Conservation (phyloP, 768 basidiomycete species). For the Boletus vermiculosoides region DNA sequence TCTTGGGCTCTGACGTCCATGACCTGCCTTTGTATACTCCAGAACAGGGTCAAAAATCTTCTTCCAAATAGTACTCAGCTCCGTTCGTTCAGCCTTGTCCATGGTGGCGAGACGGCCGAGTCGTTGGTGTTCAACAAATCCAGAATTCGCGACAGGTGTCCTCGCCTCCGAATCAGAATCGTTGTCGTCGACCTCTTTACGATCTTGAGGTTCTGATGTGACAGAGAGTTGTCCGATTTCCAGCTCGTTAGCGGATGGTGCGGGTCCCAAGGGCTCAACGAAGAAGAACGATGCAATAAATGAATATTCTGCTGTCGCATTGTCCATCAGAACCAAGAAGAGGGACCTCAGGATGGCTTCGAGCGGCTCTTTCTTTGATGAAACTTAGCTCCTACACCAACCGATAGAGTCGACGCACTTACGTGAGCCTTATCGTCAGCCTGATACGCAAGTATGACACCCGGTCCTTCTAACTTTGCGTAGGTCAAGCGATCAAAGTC, state of each 20-base stretch:
- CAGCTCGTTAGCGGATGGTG: constrained; percentile 35
- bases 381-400: constrained; percentile 13
- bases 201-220: constrained; percentile 42
- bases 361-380: constrained; percentile 66
- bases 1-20: neutral
- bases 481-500: constrained; percentile 60
- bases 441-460: constrained; percentile 80
- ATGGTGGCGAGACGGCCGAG: constrained; percentile 33
- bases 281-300: constrained; percentile 87
- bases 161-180: constrained; percentile 57
- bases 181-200: constrained; percentile 37
- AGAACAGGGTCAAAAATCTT: constrained; percentile 89
- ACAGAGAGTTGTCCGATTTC: constrained; percentile 36
- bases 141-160: constrained; percentile 28
- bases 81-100: constrained; percentile 59
- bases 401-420: constrained; percentile 32
- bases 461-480: constrained; percentile 76
- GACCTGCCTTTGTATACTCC: constrained; percentile 73
- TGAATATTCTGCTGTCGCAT: constrained; percentile 87
- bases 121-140: constrained; percentile 24
- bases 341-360: constrained; percentile 87
- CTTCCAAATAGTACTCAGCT: constrained; percentile 76
- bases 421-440: constrained; percentile 88
- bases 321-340: constrained; percentile 90
- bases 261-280: constrained; percentile 23